Evolutionary conservation across 1,284 basidiomycete genomes (phyloP).

Genomic region (Amylostereum areolatum): DNA sequence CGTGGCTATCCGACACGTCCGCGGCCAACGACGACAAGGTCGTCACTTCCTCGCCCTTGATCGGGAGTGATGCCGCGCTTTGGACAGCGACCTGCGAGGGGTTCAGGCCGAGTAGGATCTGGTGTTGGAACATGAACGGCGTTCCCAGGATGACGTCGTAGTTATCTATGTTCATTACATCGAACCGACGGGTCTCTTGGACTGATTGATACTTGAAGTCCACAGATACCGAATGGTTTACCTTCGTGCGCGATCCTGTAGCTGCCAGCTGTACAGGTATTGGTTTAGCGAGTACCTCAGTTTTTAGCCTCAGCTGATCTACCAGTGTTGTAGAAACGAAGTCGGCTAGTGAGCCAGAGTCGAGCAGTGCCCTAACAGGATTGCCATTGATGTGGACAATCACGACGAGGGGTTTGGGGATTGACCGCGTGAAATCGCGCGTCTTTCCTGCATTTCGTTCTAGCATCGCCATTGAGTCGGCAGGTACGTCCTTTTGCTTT

Average conservation of each 20-base stretch:
- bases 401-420: slow-evolving; percentile 23
- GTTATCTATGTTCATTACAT: slow-evolving; percentile 21
- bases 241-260: slow-evolving; percentile 5
- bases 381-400: slow-evolving; percentile 21
- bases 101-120: slow-evolving; percentile 17
- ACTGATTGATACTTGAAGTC: slow-evolving; percentile 26
- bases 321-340: slow-evolving; percentile 28
- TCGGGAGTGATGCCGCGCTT: slow-evolving; percentile 4
- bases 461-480: too few relatives aligned
- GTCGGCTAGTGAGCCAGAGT: slow-evolving; percentile 27
- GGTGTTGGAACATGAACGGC: slow-evolving; percentile 21
- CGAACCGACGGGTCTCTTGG: slow-evolving; percentile 18
- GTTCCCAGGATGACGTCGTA: slow-evolving; percentile 25
- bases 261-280: slow-evolving; percentile 10
- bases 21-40: slow-evolving; percentile 11
- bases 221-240: slow-evolving; percentile 4
- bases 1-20: slow-evolving; percentile 11
- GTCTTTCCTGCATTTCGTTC: background rate
- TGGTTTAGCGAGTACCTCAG: slow-evolving; percentile 4
- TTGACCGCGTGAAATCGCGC: slow-evolving; percentile 15
- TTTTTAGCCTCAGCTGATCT: slow-evolving; percentile 20
- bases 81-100: slow-evolving; percentile 15
- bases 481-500: too few relatives aligned
- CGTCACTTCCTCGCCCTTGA: slow-evolving; percentile 14
- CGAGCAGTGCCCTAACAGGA: slow-evolving; percentile 20